A percentile compares a stretch with the other conserved stretches of the same genome.
Conservation (phyloP, 192 early-diverging fungal genomes). For the Phlyctochytrium planicorne region DNA sequence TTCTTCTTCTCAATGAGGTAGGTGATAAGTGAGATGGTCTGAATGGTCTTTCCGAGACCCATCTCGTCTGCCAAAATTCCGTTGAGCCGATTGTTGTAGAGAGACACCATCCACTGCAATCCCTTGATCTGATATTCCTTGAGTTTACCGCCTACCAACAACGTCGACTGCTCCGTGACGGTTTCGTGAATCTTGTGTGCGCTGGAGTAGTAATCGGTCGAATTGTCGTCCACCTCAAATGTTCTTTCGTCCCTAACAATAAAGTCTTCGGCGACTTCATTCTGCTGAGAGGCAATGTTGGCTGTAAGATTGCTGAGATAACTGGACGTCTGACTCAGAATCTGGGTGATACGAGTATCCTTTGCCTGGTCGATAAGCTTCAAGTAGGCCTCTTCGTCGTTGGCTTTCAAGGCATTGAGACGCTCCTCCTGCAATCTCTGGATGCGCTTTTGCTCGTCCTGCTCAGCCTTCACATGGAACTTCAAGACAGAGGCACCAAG, state of each 20-base stretch:
- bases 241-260: conserved; percentile 53
- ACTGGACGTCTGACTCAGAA: conserved; percentile 85
- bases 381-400: conserved; percentile 97
- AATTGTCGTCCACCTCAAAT: conserved; percentile 33
- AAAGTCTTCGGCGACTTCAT: conserved; percentile 49
- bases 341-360: conserved; percentile 90
- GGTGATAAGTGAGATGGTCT: conserved; percentile 94
- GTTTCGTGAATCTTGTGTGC: conserved; percentile 86
- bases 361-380: conserved; percentile 94
- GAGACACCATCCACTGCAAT: conserved; percentile 75
- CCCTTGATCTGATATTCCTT: conserved; percentile 98
- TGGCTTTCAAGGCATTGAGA: conserved; percentile 91
- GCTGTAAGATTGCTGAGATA: conserved; percentile 83
- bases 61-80: conserved; percentile 89
- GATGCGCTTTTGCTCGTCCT: conserved; percentile 90
- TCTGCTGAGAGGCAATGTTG: conserved; percentile 79
- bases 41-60: conserved; percentile 76
- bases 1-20: conserved; percentile 94
- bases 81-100: conserved; percentile 98
- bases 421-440: conserved; percentile 89
- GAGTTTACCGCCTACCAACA: conserved; percentile 84
- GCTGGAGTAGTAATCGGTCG: conserved; percentile 76
- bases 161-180: conserved; percentile 74
- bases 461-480: conserved; percentile 80
- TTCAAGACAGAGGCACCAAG: conserved; percentile 75